These are phyloP conservation scores for Fusarium sp. DNA, from an alignment of 2,329 filamentous ascomycete species.

Conservation along the genomic window DNA sequence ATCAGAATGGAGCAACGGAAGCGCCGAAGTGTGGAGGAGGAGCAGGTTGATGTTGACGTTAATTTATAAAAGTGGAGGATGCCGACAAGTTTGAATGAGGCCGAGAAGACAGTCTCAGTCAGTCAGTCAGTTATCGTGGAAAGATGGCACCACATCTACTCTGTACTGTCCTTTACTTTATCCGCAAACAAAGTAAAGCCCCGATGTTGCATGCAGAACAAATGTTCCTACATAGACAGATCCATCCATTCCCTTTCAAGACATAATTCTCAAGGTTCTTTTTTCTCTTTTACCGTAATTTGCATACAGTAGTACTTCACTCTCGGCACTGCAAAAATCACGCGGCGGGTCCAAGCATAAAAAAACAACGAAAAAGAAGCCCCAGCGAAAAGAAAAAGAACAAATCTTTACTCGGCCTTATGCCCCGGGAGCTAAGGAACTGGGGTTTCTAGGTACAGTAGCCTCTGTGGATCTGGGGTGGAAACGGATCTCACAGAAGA, in stretches of 20 bases:
- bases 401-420: constrained; percentile 27
- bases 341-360: constrained; percentile 13
- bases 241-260: background rate
- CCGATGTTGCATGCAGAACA: constrained; percentile 18
- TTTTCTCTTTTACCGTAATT: background rate
- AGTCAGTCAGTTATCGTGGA: constrained; percentile 7
- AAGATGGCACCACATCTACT: background rate
- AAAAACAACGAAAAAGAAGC: constrained; percentile 17
- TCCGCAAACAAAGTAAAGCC: constrained; percentile 12
- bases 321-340: background rate
- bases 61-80: constrained; percentile 23
- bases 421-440: constrained; percentile 23
- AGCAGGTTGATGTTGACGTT: constrained; percentile 7
- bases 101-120: constrained; percentile 7
- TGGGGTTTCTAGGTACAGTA: constrained; percentile 12
- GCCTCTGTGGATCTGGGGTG: constrained; percentile 37
- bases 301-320: background rate
- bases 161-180: background rate
- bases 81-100: constrained; percentile 8
- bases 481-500: constrained; percentile 17
- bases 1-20: constrained; percentile 21
- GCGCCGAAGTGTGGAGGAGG: constrained; percentile 11
- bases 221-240: constrained; percentile 21
- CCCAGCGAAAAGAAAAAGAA: constrained; percentile 29
- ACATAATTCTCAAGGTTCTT: background rate